Percentiles rank a stretch among this genome's conserved stretches.
These are phyloP conservation scores for Aspergillus quadricinctus DNA, from an alignment of 2,329 filamentous ascomycete genomes.

Conservation along the genomic window DNA sequence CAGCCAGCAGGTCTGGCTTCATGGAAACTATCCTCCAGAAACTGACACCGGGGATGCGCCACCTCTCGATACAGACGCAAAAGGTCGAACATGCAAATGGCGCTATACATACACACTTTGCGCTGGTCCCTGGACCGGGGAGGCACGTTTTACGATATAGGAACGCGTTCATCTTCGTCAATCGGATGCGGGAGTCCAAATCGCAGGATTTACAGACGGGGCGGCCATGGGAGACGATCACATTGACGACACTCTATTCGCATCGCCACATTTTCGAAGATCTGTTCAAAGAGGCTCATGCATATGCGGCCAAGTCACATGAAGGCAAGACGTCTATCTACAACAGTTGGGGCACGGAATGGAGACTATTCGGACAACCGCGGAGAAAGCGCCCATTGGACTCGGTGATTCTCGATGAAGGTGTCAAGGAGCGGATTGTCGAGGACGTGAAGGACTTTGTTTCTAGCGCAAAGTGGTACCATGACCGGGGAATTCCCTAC, in stretches of 20 bases:
- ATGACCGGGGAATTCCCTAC: conserved; percentile 91
- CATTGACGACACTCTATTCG: conserved; percentile 84
- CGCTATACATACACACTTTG: conserved; percentile 72
- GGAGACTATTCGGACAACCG: conserved; percentile 78
- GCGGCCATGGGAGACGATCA: conserved; percentile 90
- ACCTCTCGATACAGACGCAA: conserved; percentile 62
- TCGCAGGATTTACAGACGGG: conserved; percentile 74
- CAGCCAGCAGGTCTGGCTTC: conserved; percentile 37
- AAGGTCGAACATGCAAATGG: conserved; percentile 61
- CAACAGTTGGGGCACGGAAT: conserved; percentile 76
- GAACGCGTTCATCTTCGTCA: conserved; percentile 81
- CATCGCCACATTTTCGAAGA: conserved; percentile 86
- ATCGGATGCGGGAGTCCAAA: conserved; percentile 78
- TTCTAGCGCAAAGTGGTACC: conserved; percentile 76
- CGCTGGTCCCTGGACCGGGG: conserved; percentile 86
- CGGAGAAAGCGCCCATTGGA: conserved; percentile 80
- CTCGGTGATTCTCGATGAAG: conserved; percentile 80
- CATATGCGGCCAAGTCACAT: conserved; percentile 70
- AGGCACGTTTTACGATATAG: conserved; percentile 82
- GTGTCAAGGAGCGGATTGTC: conserved; percentile 76
- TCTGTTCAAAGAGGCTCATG: conserved; percentile 82
- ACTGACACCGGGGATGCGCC: conserved; percentile 58
- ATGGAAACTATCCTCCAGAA: conserved; percentile 53
- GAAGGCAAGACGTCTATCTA: conserved; percentile 94
- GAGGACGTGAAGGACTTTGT: conserved; percentile 81